Percentiles rank a stretch among this genome's conserved stretches.
Evolutionary conservation across 2,329 filamentous ascomycete species (phyloP).

Genomic region (Calonectria pauciramosa): DNA sequence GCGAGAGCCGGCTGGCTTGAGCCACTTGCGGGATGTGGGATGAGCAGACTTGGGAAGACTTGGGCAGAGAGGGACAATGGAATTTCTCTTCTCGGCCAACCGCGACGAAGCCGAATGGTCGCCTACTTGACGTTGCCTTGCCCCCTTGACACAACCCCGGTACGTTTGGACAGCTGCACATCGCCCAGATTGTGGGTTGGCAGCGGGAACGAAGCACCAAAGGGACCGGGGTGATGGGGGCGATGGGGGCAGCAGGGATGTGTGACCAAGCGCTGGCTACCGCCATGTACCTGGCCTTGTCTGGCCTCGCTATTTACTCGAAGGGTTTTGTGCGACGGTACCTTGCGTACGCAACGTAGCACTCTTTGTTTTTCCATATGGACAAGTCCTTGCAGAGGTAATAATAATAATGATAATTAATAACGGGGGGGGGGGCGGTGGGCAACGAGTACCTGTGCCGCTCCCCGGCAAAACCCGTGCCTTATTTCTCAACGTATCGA

Average conservation of each 20-base stretch:
- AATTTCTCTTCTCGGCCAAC: background rate
- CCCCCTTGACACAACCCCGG: constrained; percentile 6
- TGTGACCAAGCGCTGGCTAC: constrained; percentile 30
- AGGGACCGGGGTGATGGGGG: constrained; percentile 22
- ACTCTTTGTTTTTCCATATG: background rate
- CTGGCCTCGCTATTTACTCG: constrained; percentile 14
- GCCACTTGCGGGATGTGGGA: constrained; percentile 6
- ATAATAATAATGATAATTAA: background rate
- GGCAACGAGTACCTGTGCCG: background rate
- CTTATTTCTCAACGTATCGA: background rate
- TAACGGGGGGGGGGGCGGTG: background rate
- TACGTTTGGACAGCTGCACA: constrained; percentile 28
- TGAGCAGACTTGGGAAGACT: background rate
- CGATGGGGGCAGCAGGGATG: constrained; percentile 2
- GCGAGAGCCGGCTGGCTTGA: background rate
- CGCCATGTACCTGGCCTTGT: background rate
- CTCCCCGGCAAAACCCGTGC: background rate
- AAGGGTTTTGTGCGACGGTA: constrained; percentile 9
- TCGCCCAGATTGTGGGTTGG: constrained; percentile 36
- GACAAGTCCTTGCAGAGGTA: background rate
- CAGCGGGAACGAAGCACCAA: constrained; percentile 16
- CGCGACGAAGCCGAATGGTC: constrained; percentile 3
- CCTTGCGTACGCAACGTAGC: constrained; percentile 6
- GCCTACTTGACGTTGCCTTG: constrained; percentile 13
- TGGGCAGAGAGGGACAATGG: background rate